Base-by-base conservation (phyloP, 192 early-diverging fungal genomes). In the Thamnidium elegans region DNA sequence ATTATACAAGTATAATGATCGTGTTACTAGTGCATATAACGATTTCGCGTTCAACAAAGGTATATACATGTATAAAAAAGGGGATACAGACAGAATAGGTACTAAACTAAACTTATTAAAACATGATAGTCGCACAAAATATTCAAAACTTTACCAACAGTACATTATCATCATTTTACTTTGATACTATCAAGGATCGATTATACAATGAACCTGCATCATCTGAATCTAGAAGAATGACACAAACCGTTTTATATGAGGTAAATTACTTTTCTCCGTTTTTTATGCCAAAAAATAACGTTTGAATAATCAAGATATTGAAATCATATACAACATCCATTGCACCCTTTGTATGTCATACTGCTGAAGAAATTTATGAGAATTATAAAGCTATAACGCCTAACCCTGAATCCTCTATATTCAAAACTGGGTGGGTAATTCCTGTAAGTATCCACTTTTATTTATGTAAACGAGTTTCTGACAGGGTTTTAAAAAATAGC, bases 181-280 rank as follows among this genome's bases (percentile, higher is more conserved):
- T 91, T 81, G 89, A 92, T 55, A 78, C 88, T 4, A 82, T 89
- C 70, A 92, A 92, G 72, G 91, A 92, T 65, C 77, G 86, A 32
- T 76, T 92, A 4, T 92, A 92, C 50, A 86, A 84, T 20, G 79
- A 86, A 48, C 50, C 69, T 19, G 31, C 62, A 17, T 67, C 19
- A 71, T 80, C 42, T 8, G 17, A 64, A 0, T 55, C 74, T 43
- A 81, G 91, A 54, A 77, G 79, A n/a, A 85, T 80, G 15, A 81
- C 84, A 36, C 88, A 89, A 64, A 82, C 86, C 0, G 84, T 84
- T 15, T 68, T 90, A 15, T 86, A 80, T 62, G 79, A 89, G 50
- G 82, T 81, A 73, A 51, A 26, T 26, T 26, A n/a, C n/a, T 26
- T 26, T 26, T 26, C 26, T 26, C 26, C 3, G 26, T 75, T 58